Base-by-base conservation (phyloP, 176 grass and related monocot species). In the Luzula sylvatica region DNA sequence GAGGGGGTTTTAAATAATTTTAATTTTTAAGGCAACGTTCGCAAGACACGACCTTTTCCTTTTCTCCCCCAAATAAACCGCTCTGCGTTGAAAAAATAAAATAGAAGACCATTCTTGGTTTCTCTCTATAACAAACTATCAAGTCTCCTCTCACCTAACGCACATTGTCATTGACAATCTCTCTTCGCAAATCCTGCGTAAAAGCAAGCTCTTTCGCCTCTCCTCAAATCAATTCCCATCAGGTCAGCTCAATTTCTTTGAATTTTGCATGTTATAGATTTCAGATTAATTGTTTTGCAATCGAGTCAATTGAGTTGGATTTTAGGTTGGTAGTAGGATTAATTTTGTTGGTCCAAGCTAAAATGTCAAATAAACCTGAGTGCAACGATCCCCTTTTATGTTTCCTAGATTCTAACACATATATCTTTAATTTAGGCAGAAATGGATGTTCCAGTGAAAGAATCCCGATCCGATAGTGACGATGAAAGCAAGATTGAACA, bases 31-130 rank as follows among this genome's bases (percentile, higher is more conserved):
- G n/a, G n/a, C n/a, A n/a, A n/a, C n/a, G n/a, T n/a, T n/a, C n/a
- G 41, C 22, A 46, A 25, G 45, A 46, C 13, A 44, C 30, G 30
- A 46, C 58, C 39, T 61, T 3, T 15, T 16, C 44, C 3, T 49
- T 43, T 44, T 61, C 1, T 44, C 13, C 24, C 5, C 15, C 46
- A 48, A 2, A 11, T 24, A 64, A 42, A 42, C 25, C 26, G 44
- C 47, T 26, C 43, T 11, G 45, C 42, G 60, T 64, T 64, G 60
- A 64, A 64, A 49, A 64, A 64, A 47, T 20, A 25, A 48, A 64
- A 12, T 16, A 48, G 25, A 45, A 39, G 39, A 39, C 23, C 20
- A 11, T 20, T 17, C 30, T 45, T 46, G 2, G 60, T 13, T 20
- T 3, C 25, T 55, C 26, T 35, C 15, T 9, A 35, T 35, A 35